Base-by-base conservation (phyloP, 2,329 filamentous ascomycete genomes). In the Zasmidium angulare region DNA sequence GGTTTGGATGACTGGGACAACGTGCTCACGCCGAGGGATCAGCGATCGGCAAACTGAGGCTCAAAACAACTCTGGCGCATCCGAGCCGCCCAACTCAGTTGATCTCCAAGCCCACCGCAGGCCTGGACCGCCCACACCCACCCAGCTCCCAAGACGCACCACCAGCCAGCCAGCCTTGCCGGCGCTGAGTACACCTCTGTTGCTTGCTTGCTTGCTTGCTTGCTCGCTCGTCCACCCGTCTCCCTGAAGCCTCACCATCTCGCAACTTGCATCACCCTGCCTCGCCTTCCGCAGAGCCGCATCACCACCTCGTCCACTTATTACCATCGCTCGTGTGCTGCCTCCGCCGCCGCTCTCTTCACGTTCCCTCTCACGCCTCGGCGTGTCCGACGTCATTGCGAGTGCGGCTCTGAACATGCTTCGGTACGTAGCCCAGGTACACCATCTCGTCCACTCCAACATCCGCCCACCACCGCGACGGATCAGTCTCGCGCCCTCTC, bases 391-490 rank as follows among this genome's bases (percentile, higher is more conserved):
- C 53, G 49, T 53, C 58, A 60, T 56, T 29, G n/a, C 14, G 26
- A 19, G 21, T 52, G 58, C 48, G 58, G 53, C 58, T 60, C 53
- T 56, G 58, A 60, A 53, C 53, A 57, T 60, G 58, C 50, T 56
- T 60, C 53, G 54, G 58, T 60, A 60, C 53, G 58, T 60, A 23
- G 50, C 36, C 40, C 58, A 43, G 48, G 19, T 46, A 50, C 53
- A n/a, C n/a, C n/a, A n/a, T 50, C 19, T 48, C 20, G 22, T 50
- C 21, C n/a, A 31, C 36, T 47, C 31, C 11, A 21, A 19, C 20
- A 43, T 22, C 53, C 36, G 40, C 26, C 14, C 58, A 48, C n/a
- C 49, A 52, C 24, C 20, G 24, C 58, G 24, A 53, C 48, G 48
- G 51, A 21, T 36, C n/a, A 43, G 14, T 19, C 36, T 43, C 7